Base-by-base conservation (phyloP, 2,329 filamentous ascomycete species). In the Amauroascus niger region DNA sequence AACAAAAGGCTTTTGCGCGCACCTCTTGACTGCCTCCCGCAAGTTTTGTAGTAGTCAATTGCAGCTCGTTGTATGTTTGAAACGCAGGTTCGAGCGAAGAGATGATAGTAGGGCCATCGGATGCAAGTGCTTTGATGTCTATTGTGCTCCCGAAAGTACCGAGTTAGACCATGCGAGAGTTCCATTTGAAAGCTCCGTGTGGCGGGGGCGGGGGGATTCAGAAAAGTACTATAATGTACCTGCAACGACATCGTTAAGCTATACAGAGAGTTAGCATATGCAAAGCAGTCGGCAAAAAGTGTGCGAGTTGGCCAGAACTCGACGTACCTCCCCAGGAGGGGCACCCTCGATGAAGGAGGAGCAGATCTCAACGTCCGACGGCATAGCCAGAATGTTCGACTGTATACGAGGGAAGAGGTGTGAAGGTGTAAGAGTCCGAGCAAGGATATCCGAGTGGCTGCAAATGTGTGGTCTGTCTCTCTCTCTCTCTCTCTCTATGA, bases 11-110 rank as follows among this genome's bases (percentile, higher is more conserved):
- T n/a, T n/a, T n/a, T n/a, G n/a, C n/a, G n/a, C 74, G 52, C 66
- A 94, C 88, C 72, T 85, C 73, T 69, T 88, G 83, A 69, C 82
- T 91, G 67, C 86, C 82, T 28, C 89, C 89, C 0, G 91, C 91
- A 53, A 98, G 80, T 77, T 94, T 95, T 58, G 88, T 84, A 14
- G 89, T 89, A 47, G 83, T 74, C 69, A 96, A 86, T 71, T 98
- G 93, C 71, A 90, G 86, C 72, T 98, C 91, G 64, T 97, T 96
- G 79, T 98, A 97, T 71, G 86, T 88, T 72, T 90, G 78, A 69
- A 95, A 94, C 0, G 93, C 89, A 0, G 89, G 87, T 6, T 78
- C 80, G 51, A 96, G 84, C 59, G 86, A 82, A 56, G 81, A 74
- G 53, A 90, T 74, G 57, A 93, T 75, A 53, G 78, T 74, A 35